Conservation (phyloP, 2,329 filamentous ascomycete species). For the Coniochaeta sp. region DNA sequence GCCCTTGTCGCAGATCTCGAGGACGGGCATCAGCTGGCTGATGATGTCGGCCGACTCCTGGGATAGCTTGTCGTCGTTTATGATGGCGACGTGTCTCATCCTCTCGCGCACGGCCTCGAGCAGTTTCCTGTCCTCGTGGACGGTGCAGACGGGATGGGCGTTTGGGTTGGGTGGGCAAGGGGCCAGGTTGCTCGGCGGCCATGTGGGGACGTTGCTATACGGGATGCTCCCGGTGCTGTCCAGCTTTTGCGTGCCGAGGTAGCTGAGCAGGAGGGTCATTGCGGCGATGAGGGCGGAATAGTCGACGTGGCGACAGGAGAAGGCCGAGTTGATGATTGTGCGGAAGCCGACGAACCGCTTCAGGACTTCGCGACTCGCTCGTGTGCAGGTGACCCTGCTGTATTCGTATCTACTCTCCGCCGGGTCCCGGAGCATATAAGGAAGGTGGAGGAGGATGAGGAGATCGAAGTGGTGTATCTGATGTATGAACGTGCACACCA, state of each 20-base stretch:
- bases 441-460: conserved; percentile 44
- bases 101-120: conserved; percentile 26
- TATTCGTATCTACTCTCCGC: conserved; percentile 33
- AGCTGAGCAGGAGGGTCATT: conserved; percentile 41
- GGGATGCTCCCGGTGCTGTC: conserved; percentile 2
- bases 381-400: conserved; percentile 39
- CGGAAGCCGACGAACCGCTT: conserved; percentile 40
- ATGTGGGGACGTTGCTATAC: not conserved
- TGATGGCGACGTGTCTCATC: conserved; percentile 28
- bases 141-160: not conserved
- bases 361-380: conserved; percentile 43
- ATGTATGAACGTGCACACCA: conserved; percentile 27
- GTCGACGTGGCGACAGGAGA: conserved; percentile 40
- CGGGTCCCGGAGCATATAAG: conserved; percentile 40
- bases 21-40: conserved; percentile 32
- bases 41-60: conserved; percentile 34
- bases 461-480: conserved; percentile 45
- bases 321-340: conserved; percentile 24
- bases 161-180: conserved; percentile 14
- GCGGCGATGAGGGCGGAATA: conserved; percentile 43
- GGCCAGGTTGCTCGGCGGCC: not conserved
- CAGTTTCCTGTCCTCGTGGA: conserved; percentile 24
- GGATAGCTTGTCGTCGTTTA: conserved; percentile 32
- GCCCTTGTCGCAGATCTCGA: conserved; percentile 19
- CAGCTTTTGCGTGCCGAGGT: conserved; percentile 28